Percentiles rank a stretch among this genome's conserved stretches.
Evolutionary conservation across 352 stramenopile species (phyloP).

Genomic region (Thraustotheca clavata): DNA sequence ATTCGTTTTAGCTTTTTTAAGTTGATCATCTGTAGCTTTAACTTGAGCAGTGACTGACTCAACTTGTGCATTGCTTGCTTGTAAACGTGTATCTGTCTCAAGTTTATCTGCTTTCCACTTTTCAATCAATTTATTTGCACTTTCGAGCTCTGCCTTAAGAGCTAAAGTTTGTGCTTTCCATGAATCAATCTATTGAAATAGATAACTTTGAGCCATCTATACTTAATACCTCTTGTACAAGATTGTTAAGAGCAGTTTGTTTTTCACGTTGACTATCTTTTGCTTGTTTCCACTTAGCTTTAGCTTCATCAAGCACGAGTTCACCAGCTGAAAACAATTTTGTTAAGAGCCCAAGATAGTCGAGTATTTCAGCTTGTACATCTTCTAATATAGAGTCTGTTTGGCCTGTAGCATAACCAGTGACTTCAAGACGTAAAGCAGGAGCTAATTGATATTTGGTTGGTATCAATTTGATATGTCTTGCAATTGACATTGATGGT

Average conservation of each 20-base stretch:
- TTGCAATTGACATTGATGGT: slow-evolving; percentile 22
- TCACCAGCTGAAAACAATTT: slow-evolving; percentile 41
- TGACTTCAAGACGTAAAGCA: slow-evolving; percentile 57
- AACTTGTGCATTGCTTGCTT: neutral
- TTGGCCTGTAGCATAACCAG: slow-evolving; percentile 48
- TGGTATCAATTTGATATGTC: slow-evolving; percentile 55
- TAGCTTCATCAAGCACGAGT: slow-evolving; percentile 58
- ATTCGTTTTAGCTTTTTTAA: slow-evolving; percentile 4
- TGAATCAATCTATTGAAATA: slow-evolving; percentile 9
- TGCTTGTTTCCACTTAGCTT: slow-evolving; percentile 57
- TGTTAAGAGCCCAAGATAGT: slow-evolving; percentile 37
- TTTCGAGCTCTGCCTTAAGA: slow-evolving; percentile 10
- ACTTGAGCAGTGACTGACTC: neutral
- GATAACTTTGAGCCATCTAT: neutral
- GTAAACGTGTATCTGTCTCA: slow-evolving; percentile 4
- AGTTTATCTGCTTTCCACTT: slow-evolving; percentile 14
- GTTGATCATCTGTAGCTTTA: slow-evolving; percentile 4
- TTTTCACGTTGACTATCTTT: slow-evolving; percentile 72
- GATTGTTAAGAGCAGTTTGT: slow-evolving; percentile 62
- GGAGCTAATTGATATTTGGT: slow-evolving; percentile 52
- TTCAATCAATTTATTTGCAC: slow-evolving; percentile 3
- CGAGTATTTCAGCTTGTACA: slow-evolving; percentile 29
- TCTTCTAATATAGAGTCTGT: slow-evolving; percentile 31
- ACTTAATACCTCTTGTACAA: slow-evolving; percentile 28
- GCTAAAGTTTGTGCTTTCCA: neutral